Evolutionary conservation across 2,329 filamentous ascomycete species (phyloP), one percentile per base, ranked within the genome.

Genomic region (Seiridium unicorne): DNA sequence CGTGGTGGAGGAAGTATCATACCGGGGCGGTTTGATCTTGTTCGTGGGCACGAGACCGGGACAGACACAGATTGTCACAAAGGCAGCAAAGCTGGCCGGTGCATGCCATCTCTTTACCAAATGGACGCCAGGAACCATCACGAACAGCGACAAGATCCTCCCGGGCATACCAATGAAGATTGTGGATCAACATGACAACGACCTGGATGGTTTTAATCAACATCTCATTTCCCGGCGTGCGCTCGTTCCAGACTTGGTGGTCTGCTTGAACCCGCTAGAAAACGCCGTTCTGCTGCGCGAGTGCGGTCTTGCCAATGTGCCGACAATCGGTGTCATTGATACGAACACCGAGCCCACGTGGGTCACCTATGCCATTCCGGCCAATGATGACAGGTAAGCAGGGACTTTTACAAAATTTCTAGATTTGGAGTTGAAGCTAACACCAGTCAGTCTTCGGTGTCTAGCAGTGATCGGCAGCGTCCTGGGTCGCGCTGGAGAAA

Each of bases 301-400:
- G 80, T 98, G 95, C 74, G 91, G 90, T 0, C 74, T 93, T 60
- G 89, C 92, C 72, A 91, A 89, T 70, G 91, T 99, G 60, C 95
- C 95, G 1, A 98, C 95, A 0, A 95, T 99, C 69, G 95, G 94
- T 51, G 83, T 99, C 60, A 90, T 98, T 66, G 95, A 99, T 75
- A 98, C 95, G 1, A 91, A 99, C 74, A 89, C 88, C 2, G 91
- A 98, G 75, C 92, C 95, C 0, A 92, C 92, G 0, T 94, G 91
- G 86, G 93, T 98, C 55, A 98, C 95, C 3, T 99, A 99, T 73
- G 91, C 91, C 11, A 97, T 99, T 67, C 95, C 95, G 2, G 92
- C 92, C 55, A 99, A 99, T 74, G 95, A 99, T 72, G 95, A 99
- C 81, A 93, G 89, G 89, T 92, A 74, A 71, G 81, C 73, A 51